phyloP scores from a whole-genome alignment of 1,139 yeast species.

The Suhomyces kunorum region DNA sequence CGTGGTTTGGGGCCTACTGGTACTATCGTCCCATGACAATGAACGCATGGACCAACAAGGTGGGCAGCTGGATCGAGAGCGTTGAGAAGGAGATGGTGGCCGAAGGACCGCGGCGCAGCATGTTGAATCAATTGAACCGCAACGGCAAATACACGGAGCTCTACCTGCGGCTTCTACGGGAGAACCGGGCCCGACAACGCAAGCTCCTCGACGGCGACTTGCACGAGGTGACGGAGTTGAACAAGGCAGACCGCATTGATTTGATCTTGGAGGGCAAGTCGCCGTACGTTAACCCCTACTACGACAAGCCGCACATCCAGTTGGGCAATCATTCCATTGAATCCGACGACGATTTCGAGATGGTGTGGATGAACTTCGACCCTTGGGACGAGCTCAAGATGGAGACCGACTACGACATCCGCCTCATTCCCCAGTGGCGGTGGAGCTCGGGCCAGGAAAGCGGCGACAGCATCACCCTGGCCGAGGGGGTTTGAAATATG shows the following conservation, averaged over 20 bases:
- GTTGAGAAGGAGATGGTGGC: conserved; percentile 17
- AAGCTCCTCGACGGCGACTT: conserved; percentile 31
- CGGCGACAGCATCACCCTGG: no score
- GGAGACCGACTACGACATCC: conserved; percentile 43
- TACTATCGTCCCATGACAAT: conserved; percentile 54
- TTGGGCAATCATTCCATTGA: conserved; percentile 41
- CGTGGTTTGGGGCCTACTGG: conserved; percentile 63
- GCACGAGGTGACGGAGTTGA: conserved; percentile 35
- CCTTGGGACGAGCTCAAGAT: conserved; percentile 54
- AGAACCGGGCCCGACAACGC: conserved; percentile 24
- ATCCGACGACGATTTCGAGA: conserved; percentile 44
- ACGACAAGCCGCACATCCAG: conserved; percentile 38
- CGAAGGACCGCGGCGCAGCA: conserved; percentile 1
- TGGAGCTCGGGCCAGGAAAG: conserved; percentile 7
- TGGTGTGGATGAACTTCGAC: conserved; percentile 50
- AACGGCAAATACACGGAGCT: conserved; percentile 28
- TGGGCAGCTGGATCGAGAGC: conserved; percentile 32
- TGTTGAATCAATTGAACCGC: conserved; percentile 11
- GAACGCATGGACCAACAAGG: conserved; percentile 45
- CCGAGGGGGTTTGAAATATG: no score
- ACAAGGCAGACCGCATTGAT: conserved; percentile 42
- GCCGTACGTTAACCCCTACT: conserved; percentile 16
- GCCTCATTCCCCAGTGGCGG: conserved; percentile 40
- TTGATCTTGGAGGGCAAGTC: conserved; percentile 36
- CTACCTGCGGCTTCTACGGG: conserved; percentile 26